Base-by-base conservation (phyloP, 2,329 filamentous ascomycete genomes). In the Furcasterigmium sp. region DNA sequence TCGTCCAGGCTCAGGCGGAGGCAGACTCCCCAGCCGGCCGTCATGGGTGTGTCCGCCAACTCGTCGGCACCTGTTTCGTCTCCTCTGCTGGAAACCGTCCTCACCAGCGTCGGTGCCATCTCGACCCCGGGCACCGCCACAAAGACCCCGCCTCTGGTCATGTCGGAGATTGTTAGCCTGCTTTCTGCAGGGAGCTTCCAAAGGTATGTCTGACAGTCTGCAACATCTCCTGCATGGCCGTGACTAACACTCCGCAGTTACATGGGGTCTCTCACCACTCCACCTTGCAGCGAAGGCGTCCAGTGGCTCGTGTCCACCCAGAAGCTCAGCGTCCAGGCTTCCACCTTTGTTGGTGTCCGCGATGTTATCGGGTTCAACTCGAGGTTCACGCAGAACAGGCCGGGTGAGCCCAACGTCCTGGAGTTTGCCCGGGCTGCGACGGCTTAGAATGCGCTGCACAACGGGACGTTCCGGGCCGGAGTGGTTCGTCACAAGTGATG, bases 331-430 rank as follows among this genome's bases (percentile, higher is more conserved):
- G 50, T 74, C 32, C 62, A 63, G 5, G 52, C 59, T 8, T 37
- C 54, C 10, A 66, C 67, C 13, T 72, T 68, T 48, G 51, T 56
- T 37, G 57, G 55, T 37, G 68, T 60, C 14, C 63, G 67, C 41
- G 57, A 65, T 29, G 62, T 72, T 35, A 63, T 75, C 42, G 69
- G 69, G 25, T 73, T 70, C 59, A 75, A 75, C 57, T 58, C 68
- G 5, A 62, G 72, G 17, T 70, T 64, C 45, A 60, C 69, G 2
- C 72, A 75, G 53, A 68, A 68, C 50, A 52, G 48, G 1, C 67
- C 63, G 1, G 68, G 68, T 28, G 36, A 62, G 52, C 45, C 54
- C 10, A 72, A 72, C 48, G 45, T 69, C 21, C 52, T 69, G 6
- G 46, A 49, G 39, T 42, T 51, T n/a, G 49, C 47, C 30, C 37